Evolutionary conservation across 192 early-diverging fungal species (phyloP).

Genomic region (Coemansia aciculifera): DNA sequence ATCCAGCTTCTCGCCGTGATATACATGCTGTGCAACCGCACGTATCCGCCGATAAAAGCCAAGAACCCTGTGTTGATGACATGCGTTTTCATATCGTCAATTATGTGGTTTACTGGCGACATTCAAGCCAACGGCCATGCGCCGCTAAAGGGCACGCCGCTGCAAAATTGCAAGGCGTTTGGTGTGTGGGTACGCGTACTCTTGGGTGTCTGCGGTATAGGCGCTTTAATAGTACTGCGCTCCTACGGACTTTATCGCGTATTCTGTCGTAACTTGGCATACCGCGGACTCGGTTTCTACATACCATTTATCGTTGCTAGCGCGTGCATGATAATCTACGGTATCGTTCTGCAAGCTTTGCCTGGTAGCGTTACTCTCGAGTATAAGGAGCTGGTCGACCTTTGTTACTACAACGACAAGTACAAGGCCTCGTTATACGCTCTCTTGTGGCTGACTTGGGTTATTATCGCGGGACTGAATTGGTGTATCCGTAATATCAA

Average conservation of each 20-base stretch:
- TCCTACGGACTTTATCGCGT: constrained; percentile 1
- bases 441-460: constrained; percentile 41
- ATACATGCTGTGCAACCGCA: constrained; percentile 46
- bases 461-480: constrained; percentile 22
- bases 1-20: constrained; percentile 26
- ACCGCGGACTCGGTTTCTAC: neutral
- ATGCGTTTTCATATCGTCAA: constrained; percentile 21
- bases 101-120: constrained; percentile 53
- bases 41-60: constrained; percentile 54
- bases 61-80: constrained; percentile 53
- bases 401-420: constrained; percentile 31
- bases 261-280: neutral
- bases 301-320: constrained; percentile 7
- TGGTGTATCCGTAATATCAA: constrained; percentile 50
- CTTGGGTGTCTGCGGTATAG: constrained; percentile 33
- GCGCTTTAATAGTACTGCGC: constrained; percentile 25
- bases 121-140: constrained; percentile 49
- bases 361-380: constrained; percentile 11
- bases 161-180: constrained; percentile 44
- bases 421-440: constrained; percentile 45
- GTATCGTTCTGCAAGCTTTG: constrained; percentile 33
- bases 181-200: constrained; percentile 48
- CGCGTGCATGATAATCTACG: constrained; percentile 20
- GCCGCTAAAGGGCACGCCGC: constrained; percentile 19
- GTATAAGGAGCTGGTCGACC: constrained; percentile 18